Base-by-base conservation (phyloP, 345 rosid genomes). In the Leavenworthia alabamica region DNA sequence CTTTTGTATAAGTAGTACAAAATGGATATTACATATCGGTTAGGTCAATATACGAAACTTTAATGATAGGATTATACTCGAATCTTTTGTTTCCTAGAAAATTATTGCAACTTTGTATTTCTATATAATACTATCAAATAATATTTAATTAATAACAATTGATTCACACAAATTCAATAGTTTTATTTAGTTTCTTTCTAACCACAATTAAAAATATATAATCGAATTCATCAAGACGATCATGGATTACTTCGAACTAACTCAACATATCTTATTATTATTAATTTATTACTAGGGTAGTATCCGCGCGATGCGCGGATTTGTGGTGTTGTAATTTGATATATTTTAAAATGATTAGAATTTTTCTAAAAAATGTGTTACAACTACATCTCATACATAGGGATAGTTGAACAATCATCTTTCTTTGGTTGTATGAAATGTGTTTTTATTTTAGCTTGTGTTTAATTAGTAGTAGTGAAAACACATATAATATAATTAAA, bases 11-110 rank as follows among this genome's bases (percentile, higher is more conserved):
- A 35, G 8, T 50, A 27, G 8, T 50, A 27, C n/a, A n/a, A 14
- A 49, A 53, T 33, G 37, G 27, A 16, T 49, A 4, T 14, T 20
- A 11, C 36, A 56, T 40, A 47, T 56, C 44, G 6, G 42, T 66
- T 56, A 46, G 56, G 64, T 57, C 49, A 56, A 29, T 37, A 23
- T 56, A 32, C 51, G 42, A 39, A 24, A 6, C 35, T 36, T 56
- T 47, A 17, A 36, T 46, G 41, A 36, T 14, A 36, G 49, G 29
- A 48, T 67, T 16, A 39, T 67, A 31, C 51, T 29, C 65, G 58
- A 29, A 48, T 67, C 64, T 57, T 67, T 8, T 4, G 41, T 56
- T 46, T 46, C 71, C 64, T 14, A 8, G 16, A 29, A 3, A 3
- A 5, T 4, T 59, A 43, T 42, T 29, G 13, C 8, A 4, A 22